Conservation (phyloP, 2,329 filamentous ascomycete genomes). For the Colletotrichum nymphaeae region DNA sequence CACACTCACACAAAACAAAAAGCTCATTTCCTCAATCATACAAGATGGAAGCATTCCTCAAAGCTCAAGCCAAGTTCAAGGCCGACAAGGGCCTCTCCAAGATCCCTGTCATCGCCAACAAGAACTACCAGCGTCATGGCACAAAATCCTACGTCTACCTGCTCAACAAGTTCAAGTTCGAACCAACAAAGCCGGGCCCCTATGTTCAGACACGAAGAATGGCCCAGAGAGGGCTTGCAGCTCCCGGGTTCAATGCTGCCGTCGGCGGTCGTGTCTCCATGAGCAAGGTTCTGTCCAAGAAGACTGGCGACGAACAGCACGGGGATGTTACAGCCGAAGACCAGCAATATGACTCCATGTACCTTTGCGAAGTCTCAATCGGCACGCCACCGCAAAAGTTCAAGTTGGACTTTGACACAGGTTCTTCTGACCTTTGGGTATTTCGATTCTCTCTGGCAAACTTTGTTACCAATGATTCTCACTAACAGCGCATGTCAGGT, state of each 20-base stretch:
- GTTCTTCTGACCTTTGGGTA: slow-evolving; percentile 80
- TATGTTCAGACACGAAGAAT: slow-evolving; percentile 31
- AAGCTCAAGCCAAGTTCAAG: slow-evolving; percentile 32
- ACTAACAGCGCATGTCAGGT: slow-evolving; percentile 36
- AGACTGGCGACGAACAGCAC: slow-evolving; percentile 14
- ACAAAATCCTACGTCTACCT: slow-evolving; percentile 30
- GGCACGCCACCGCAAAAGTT: slow-evolving; percentile 66
- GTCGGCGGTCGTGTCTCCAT: slow-evolving; percentile 29
- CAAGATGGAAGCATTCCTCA: slow-evolving; percentile 19
- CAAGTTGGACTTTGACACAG: slow-evolving; percentile 79
- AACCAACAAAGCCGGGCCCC: slow-evolving; percentile 28
- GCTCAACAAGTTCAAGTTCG: slow-evolving; percentile 34
- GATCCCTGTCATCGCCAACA: slow-evolving; percentile 12
- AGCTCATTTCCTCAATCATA: neutral
- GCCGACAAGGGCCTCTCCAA: slow-evolving; percentile 22
- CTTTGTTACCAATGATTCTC: slow-evolving; percentile 47
- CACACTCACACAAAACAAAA: neutral
- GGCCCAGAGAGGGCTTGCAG: slow-evolving; percentile 32
- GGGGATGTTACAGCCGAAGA: slow-evolving; percentile 32
- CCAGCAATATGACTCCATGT: slow-evolving; percentile 67
- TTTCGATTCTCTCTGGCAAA: slow-evolving; percentile 62
- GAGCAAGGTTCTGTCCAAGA: slow-evolving; percentile 26
- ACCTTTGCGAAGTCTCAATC: slow-evolving; percentile 52
- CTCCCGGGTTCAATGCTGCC: slow-evolving; percentile 22
- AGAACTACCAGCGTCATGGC: slow-evolving; percentile 31